A percentile compares a stretch with the other conserved stretches of the same genome.
These are phyloP conservation scores for Blastocystis sp. DNA, from an alignment of 352 stramenopile genomes.

Conservation along the genomic window DNA sequence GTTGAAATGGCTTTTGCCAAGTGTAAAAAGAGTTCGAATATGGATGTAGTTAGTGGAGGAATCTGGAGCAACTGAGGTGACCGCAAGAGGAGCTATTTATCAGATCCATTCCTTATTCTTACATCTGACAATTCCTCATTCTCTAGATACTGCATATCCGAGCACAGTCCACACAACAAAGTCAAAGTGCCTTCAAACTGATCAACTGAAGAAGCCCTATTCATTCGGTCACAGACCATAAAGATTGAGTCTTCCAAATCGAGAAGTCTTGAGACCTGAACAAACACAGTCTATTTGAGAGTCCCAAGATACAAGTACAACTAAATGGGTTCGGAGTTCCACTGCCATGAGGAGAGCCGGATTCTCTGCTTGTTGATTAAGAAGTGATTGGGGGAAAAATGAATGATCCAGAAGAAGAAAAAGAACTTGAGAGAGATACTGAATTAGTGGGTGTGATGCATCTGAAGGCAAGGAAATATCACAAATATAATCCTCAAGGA, in stretches of 20 bases:
- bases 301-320: neutral
- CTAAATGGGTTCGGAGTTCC: neutral
- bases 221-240: neutral
- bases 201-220: neutral
- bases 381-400: neutral
- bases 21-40: neutral
- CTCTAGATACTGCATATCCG: slow-evolving; percentile 33
- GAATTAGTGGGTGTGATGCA: neutral
- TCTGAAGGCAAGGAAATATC: neutral
- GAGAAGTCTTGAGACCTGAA: neutral
- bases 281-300: neutral
- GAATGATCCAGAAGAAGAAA: neutral
- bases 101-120: neutral
- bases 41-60: neutral
- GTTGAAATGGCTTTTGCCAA: slow-evolving; percentile 34
- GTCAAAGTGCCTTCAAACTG: slow-evolving; percentile 21
- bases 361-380: neutral
- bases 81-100: neutral
- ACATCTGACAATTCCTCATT: slow-evolving; percentile 30
- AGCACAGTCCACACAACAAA: neutral
- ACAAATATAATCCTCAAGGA: slow-evolving; percentile 5
- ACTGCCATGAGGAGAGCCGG: neutral
- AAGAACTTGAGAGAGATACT: neutral
- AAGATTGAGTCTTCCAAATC: slow-evolving; percentile 15
- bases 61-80: neutral